Evolutionary conservation across 2,329 filamentous ascomycete species (phyloP).

Genomic region (Aspergillus oerlinghausenensis): DNA sequence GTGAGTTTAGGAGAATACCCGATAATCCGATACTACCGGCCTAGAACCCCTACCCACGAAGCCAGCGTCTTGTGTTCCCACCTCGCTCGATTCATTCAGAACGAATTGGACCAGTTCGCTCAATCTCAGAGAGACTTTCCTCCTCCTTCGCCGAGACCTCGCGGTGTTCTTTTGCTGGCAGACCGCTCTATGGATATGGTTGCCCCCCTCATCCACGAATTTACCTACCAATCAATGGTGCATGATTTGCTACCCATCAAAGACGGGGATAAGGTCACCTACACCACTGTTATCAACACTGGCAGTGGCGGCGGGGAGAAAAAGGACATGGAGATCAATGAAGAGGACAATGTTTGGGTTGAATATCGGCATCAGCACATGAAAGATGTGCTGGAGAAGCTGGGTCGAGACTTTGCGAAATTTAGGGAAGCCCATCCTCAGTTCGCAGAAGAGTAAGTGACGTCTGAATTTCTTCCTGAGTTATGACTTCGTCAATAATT

Average conservation of each 20-base stretch:
- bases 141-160: slow-evolving; percentile 65
- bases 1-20: slow-evolving; percentile 92
- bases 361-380: slow-evolving; percentile 93
- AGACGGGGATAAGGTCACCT: slow-evolving; percentile 84
- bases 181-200: slow-evolving; percentile 91
- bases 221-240: slow-evolving; percentile 98
- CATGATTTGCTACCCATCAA: slow-evolving; percentile 86
- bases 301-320: slow-evolving; percentile 65
- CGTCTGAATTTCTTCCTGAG: neutral
- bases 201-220: slow-evolving; percentile 86
- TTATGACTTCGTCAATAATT: neutral
- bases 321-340: slow-evolving; percentile 86
- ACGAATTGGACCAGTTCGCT: slow-evolving; percentile 84
- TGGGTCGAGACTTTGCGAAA: slow-evolving; percentile 87
- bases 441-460: slow-evolving; percentile 65
- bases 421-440: slow-evolving; percentile 90
- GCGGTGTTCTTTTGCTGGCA: slow-evolving; percentile 77
- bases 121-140: slow-evolving; percentile 82
- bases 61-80: slow-evolving; percentile 83
- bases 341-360: slow-evolving; percentile 92
- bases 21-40: slow-evolving; percentile 84
- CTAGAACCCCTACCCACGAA: slow-evolving; percentile 71
- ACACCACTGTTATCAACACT: slow-evolving; percentile 73
- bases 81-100: slow-evolving; percentile 84
- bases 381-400: slow-evolving; percentile 93